Conservation (phyloP, 2,329 filamentous ascomycete species). For the Leptographium flavum region DNA sequence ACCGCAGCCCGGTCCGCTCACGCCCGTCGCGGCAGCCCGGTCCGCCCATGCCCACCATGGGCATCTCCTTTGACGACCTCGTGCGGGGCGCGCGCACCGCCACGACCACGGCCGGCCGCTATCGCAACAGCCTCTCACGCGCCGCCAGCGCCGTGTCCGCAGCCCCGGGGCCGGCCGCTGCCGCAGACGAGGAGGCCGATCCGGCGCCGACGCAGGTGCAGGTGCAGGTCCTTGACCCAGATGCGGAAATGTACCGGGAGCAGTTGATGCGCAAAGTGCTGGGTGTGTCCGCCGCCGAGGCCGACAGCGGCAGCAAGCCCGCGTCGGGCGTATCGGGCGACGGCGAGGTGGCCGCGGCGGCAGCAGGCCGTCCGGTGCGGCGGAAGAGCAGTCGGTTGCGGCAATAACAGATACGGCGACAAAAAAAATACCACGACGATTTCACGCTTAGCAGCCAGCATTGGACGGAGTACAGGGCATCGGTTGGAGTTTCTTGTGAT, state of each 20-base stretch:
- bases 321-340: too few species aligned
- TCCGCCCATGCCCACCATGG: too few species aligned
- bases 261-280: conserved; percentile 30
- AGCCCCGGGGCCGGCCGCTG: neutral
- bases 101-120: neutral
- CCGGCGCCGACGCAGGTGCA: conserved; percentile 32
- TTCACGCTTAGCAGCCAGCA: neutral
- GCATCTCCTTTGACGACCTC: conserved; percentile 8
- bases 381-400: neutral
- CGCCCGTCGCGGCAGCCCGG: too few species aligned
- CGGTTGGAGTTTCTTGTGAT: neutral
- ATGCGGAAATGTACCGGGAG: conserved; percentile 28
- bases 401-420: neutral
- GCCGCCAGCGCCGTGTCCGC: neutral
- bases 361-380: neutral
- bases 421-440: neutral
- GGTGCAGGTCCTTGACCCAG: conserved; percentile 37
- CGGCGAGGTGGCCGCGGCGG: too few species aligned
- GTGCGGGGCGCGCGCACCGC: conserved; percentile 5
- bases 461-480: neutral
- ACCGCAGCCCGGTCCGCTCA: too few species aligned
- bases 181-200: neutral
- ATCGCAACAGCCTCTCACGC: conserved; percentile 3
- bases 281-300: conserved; percentile 7
- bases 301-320: neutral